Conservation (phyloP, 2,329 filamentous ascomycete genomes). For the Cercospora sojina region DNA sequence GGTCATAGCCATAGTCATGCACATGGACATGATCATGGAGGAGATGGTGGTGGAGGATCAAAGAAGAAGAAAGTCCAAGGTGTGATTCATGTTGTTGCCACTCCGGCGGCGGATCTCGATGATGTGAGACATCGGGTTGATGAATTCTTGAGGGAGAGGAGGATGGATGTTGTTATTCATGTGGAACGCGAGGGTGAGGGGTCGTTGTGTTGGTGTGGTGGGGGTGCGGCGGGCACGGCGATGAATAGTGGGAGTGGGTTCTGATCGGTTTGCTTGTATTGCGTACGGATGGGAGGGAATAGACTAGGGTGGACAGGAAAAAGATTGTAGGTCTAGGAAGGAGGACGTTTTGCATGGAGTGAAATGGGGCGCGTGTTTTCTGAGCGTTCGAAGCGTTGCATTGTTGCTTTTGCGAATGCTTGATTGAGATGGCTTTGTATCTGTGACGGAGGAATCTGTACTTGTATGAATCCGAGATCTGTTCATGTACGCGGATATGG, state of each 20-base stretch:
- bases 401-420: not conserved
- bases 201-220: constrained; percentile 60
- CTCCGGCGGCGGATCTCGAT: constrained; percentile 69
- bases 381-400: not conserved
- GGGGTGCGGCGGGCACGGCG: constrained; percentile 25
- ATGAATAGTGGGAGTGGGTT: constrained; percentile 6
- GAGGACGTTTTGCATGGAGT: not conserved
- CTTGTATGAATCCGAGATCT: not conserved
- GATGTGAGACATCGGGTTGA: constrained; percentile 78
- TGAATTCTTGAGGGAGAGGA: constrained; percentile 66
- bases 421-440: not conserved
- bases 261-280: not conserved
- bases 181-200: constrained; percentile 80
- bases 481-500: not conserved
- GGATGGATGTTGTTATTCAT: constrained; percentile 81
- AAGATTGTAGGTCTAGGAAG: not conserved
- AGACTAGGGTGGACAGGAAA: too few species aligned
- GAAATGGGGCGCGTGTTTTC: not conserved
- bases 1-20: constrained; percentile 44
- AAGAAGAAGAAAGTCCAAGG: constrained; percentile 63
- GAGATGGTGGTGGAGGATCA: not conserved
- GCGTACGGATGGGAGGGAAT: not conserved
- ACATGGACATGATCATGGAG: constrained; percentile 28
- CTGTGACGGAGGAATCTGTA: not conserved
- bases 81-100: constrained; percentile 81